Base-by-base conservation (phyloP, 108 stramenopile genomes). In the Cyclotella atomus region DNA sequence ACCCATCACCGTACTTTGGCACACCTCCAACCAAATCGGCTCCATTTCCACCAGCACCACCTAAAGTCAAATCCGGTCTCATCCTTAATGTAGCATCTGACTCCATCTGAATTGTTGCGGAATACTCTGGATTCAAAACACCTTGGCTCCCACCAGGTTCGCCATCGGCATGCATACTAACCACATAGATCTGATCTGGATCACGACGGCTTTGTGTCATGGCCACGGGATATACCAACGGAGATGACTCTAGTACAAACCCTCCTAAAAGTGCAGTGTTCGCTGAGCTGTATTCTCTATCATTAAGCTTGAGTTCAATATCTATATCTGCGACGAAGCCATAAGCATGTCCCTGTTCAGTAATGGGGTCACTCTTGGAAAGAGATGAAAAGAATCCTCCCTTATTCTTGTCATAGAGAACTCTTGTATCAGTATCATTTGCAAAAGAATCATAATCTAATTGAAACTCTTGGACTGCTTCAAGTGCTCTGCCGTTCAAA, bases 311-410 rank as follows among this genome's bases (percentile, higher is more conserved):
- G 1, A 79, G 50, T 47, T 59, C 45, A 0, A 79, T 34, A 35
- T 79, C 79, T 29, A 79, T 68, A 46, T 79, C 79, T 32, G 52
- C 71, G 7, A 73, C 17, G 54, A 73, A 79, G 16, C 79, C 79
- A 41, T 79, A 79, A 20, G 71, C 60, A 7, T 66, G 79, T 46
- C 79, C 79, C 19, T 19, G 29, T 36, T 62, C 52, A 15, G 60
- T 47, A 23, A 73, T 43, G 0, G 71, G 60, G 2, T 30, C 64
- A 23, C 20, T 55, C 25, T 62, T 53, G n/a, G 71, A 54, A 12
- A 79, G 71, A 3, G 79, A 79, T 12, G 59, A 62, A 29, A 79
- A 49, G 67, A 73, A 64, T 47, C 79, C 79, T 10, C 79, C 79
- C 30, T 53, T 60, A 17, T 71, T 71, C 19, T 57, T 33, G 17